phyloP scores from a whole-genome alignment of 2,329 filamentous ascomycete genomes.

The Cadophora sp. region DNA sequence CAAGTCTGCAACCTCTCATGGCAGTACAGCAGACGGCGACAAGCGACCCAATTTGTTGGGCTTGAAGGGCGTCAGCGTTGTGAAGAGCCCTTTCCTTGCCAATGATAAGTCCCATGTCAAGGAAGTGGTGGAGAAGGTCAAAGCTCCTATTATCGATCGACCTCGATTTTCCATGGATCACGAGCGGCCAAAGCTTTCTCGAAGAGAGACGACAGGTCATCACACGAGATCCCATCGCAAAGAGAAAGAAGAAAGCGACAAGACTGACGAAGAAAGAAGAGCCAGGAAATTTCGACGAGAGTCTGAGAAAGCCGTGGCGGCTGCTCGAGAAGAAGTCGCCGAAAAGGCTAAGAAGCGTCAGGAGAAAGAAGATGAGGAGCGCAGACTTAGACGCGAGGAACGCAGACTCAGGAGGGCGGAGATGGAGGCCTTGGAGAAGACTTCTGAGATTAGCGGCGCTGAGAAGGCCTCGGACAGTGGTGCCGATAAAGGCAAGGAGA shows the following conservation, averaged over 20 bases:
- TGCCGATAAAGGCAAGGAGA: constrained; percentile 26
- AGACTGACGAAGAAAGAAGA: constrained; percentile 39
- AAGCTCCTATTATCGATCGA: constrained; percentile 33
- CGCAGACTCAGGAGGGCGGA: constrained; percentile 35
- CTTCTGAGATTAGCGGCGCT: constrained; percentile 18
- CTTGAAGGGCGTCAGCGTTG: constrained; percentile 39
- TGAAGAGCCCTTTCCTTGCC: constrained; percentile 39
- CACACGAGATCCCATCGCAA: constrained; percentile 29
- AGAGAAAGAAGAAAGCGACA: constrained; percentile 33
- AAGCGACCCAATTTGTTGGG: constrained; percentile 35
- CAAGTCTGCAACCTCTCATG: constrained; percentile 12
- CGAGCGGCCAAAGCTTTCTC: constrained; percentile 27
- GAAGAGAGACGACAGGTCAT: constrained; percentile 23
- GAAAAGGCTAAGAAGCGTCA: constrained; percentile 30
- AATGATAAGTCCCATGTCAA: constrained; percentile 35
- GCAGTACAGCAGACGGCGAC: constrained; percentile 29
- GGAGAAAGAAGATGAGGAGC: constrained; percentile 40
- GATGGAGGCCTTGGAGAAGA: constrained; percentile 30
- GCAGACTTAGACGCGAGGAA: constrained; percentile 35
- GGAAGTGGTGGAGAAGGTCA: constrained; percentile 29
- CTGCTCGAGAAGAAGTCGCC: constrained; percentile 36
- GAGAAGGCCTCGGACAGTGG: constrained; percentile 4
- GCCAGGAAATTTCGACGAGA: constrained; percentile 36
- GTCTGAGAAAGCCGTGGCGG: constrained; percentile 35
- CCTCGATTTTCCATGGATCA: constrained; percentile 36